Conservation (phyloP, 495 filamentous ascomycete genomes). For the Annulohypoxylon nitens region DNA sequence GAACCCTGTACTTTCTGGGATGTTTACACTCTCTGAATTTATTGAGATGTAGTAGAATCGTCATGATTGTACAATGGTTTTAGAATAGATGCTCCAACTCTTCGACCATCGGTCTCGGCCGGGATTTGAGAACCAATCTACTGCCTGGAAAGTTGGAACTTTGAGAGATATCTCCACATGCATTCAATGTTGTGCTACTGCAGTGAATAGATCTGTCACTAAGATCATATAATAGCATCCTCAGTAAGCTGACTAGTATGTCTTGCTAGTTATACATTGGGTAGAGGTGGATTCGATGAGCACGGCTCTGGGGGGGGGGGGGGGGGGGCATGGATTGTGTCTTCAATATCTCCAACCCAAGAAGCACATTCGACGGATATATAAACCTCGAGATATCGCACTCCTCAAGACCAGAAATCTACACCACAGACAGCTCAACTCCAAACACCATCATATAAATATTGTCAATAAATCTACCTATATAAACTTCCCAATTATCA, state of each 20-base stretch:
- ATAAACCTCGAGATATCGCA: neutral
- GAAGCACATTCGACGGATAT: neutral
- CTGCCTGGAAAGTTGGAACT: neutral
- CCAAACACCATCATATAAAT: neutral
- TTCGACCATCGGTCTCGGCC: neutral
- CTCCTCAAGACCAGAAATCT: neutral
- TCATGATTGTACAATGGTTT: neutral
- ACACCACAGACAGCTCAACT: neutral
- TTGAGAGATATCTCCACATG: neutral
- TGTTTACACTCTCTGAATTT: neutral
- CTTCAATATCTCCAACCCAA: neutral
- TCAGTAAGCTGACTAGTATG: neutral
- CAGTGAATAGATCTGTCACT: neutral
- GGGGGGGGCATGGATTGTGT: neutral
- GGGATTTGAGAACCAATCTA: neutral
- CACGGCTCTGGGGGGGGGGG: too few species aligned
- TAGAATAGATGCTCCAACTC: neutral
- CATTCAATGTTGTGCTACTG: neutral
- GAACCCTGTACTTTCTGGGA: neutral
- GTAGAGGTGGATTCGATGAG: neutral
- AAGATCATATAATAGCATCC: neutral
- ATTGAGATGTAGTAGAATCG: neutral
- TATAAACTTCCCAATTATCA: neutral
- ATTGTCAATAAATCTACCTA: neutral
- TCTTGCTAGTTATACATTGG: neutral